phyloP scores from a whole-genome alignment of 805 yeast genomes.

The Cyberlindnera petersonii region DNA sequence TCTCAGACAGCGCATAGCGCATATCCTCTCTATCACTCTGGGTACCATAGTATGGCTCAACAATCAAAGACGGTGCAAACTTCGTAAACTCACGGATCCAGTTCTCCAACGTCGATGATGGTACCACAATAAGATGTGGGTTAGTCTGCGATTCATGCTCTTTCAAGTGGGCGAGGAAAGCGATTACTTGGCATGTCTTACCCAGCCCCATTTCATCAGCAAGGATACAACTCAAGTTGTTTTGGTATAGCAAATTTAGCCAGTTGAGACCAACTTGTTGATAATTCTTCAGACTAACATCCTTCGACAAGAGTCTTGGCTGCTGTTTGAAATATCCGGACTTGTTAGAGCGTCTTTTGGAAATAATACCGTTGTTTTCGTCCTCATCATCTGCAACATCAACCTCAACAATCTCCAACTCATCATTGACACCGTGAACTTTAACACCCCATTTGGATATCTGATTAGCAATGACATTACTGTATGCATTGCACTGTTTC shows the following conservation, averaged over 20 bases:
- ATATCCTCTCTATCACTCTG: conserved; percentile 81
- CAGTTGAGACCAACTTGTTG: conserved; percentile 98
- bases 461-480: conserved; percentile 63
- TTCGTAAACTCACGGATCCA: conserved; percentile 94
- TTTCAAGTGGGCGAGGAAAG: conserved; percentile 83
- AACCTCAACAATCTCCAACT: conserved; percentile 59
- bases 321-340: conserved; percentile 57
- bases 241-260: conserved; percentile 75
- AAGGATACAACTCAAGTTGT: conserved; percentile 80
- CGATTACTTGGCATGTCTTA: conserved; percentile 92
- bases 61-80: conserved; percentile 76
- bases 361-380: conserved; percentile 31
- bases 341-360: conserved; percentile 19
- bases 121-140: conserved; percentile 93
- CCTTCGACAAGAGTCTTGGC: conserved; percentile 63
- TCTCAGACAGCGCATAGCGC: conserved; percentile 58
- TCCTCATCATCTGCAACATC: conserved; percentile 32
- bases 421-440: conserved; percentile 58
- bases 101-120: conserved; percentile 93
- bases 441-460: conserved; percentile 88
- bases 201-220: conserved; percentile 99
- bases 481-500: conserved; percentile 74
- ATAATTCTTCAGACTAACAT: conserved; percentile 72
- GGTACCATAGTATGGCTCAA: conserved; percentile 93
- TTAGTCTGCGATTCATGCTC: conserved; percentile 54